phyloP scores from a whole-genome alignment of 2,329 filamentous ascomycete genomes.

The Fusarium keratoplasticum region DNA sequence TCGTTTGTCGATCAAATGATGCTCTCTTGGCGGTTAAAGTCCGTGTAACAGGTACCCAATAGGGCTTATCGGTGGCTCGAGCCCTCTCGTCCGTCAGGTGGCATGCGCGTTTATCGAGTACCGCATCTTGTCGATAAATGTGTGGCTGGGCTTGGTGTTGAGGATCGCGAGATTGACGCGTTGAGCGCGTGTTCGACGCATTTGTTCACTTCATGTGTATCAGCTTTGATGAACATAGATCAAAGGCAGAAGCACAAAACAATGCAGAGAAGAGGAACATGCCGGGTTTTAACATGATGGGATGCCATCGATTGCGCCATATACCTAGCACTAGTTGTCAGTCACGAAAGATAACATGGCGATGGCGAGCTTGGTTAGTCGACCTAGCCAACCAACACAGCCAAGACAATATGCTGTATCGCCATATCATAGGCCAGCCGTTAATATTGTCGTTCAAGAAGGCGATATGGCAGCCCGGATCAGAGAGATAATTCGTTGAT shows the following conservation, averaged over 20 bases:
- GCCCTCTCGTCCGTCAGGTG: not conserved
- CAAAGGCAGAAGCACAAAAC: not conserved
- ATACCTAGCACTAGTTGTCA: not conserved
- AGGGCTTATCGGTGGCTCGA: not conserved
- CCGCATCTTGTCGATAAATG: not conserved
- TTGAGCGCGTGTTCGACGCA: not conserved
- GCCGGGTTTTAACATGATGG: not conserved
- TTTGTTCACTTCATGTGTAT: not conserved
- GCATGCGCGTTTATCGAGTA: not conserved
- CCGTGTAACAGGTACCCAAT: not conserved
- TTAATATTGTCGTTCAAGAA: not conserved
- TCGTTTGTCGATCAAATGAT: not conserved
- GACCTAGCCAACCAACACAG: not conserved
- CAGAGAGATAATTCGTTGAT: not conserved
- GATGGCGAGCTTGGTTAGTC: not conserved
- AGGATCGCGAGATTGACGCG: not conserved
- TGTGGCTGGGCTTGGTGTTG: not conserved
- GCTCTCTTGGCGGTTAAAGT: not conserved
- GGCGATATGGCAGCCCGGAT: not conserved
- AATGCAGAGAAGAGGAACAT: not conserved
- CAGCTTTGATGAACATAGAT: not conserved
- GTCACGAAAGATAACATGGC: not conserved
- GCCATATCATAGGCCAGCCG: not conserved
- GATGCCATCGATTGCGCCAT: not conserved
- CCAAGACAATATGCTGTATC: not conserved